Percentiles rank a stretch among this genome's conserved stretches.
Conservation (phyloP, 2,329 filamentous ascomycete genomes). For the Alternaria brassicae region DNA sequence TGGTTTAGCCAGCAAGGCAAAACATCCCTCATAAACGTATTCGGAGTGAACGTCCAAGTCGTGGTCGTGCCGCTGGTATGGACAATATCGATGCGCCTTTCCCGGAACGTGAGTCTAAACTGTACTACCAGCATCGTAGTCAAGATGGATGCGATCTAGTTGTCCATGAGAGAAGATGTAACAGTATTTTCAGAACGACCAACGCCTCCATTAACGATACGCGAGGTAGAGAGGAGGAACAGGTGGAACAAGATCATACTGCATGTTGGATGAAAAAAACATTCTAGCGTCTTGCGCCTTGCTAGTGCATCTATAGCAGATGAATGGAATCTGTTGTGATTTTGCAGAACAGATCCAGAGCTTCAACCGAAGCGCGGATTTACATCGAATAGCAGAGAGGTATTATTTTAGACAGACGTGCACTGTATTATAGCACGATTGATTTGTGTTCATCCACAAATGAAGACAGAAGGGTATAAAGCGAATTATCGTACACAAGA, state of each 20-base stretch:
- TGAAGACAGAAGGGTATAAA: slow-evolving; percentile 19
- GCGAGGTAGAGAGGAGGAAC: neutral
- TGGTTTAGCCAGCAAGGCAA: neutral
- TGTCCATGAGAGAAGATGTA: neutral
- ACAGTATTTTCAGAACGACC: neutral
- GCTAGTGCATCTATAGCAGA: neutral
- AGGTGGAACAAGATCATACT: neutral
- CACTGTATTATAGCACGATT: too few species aligned
- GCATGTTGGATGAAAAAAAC: neutral
- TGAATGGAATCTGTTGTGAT: neutral
- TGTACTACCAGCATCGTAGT: neutral
- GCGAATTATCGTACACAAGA: neutral
- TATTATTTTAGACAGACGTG: too few species aligned
- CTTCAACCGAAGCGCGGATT: neutral
- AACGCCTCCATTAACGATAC: neutral
- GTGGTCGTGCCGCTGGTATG: neutral
- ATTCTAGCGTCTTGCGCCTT: neutral
- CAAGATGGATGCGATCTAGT: too few species aligned
- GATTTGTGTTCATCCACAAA: too few species aligned
- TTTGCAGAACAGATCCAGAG: neutral
- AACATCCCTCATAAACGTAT: neutral
- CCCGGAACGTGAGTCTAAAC: neutral
- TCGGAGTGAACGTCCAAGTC: neutral
- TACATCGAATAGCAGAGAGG: slow-evolving; percentile 1
- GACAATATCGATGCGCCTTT: neutral